These are phyloP conservation scores for Cutaneotrichosporon arboriforme DNA, from an alignment of 1,284 basidiomycete species.

Conservation along the genomic window DNA sequence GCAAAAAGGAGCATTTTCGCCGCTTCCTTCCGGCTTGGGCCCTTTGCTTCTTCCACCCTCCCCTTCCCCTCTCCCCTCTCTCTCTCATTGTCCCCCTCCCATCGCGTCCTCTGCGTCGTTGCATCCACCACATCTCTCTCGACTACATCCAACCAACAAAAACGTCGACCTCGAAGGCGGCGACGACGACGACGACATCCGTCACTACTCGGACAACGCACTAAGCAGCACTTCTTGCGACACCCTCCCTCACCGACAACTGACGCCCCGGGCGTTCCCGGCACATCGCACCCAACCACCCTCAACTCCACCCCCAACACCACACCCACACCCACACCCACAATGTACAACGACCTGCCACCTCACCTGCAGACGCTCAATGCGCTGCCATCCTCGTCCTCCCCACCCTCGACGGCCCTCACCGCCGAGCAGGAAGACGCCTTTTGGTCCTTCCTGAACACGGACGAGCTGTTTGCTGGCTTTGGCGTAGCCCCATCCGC, in stretches of 20 bases:
- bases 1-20: not conserved
- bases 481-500: constrained; percentile 32
- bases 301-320: not conserved
- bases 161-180: not conserved
- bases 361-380: constrained; percentile 22
- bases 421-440: constrained; percentile 37
- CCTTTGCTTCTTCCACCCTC: not conserved
- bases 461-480: constrained; percentile 42
- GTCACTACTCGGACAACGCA: not conserved
- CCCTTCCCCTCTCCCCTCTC: not conserved
- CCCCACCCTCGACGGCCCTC: constrained; percentile 33
- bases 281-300: not conserved
- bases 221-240: no score
- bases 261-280: not conserved
- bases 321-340: not conserved
- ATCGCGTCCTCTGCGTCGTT: no score
- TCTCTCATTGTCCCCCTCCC: no score
- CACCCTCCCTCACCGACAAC: not conserved
- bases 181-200: not conserved
- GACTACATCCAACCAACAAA: not conserved
- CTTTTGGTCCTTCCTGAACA: constrained; percentile 43
- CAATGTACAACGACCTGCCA: constrained; percentile 18
- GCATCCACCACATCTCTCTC: no score
- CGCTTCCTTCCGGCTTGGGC: not conserved
- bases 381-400: constrained; percentile 22